Conservation (phyloP, 1,284 basidiomycete genomes). For the Phlebopus sp. region DNA sequence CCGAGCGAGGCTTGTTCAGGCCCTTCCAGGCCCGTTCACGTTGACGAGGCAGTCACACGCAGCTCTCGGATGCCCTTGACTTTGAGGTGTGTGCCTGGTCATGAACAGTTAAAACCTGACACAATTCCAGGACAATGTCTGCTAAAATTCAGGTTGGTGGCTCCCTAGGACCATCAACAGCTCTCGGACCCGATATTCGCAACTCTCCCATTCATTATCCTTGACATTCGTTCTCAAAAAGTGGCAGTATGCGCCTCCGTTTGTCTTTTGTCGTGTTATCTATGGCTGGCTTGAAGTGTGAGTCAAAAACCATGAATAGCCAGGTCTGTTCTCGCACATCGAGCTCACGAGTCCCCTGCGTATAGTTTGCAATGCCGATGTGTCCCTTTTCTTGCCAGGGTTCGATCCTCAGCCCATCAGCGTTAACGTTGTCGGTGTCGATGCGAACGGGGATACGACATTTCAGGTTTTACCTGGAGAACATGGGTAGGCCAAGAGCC, state of each 20-base stretch:
- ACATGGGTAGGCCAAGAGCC: constrained; percentile 20
- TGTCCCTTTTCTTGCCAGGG: constrained; percentile 43
- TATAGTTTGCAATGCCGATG: constrained; percentile 20
- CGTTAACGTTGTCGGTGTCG: constrained; percentile 39
- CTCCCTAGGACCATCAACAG: too few relatives aligned
- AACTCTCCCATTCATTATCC: background rate
- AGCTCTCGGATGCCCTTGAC: background rate
- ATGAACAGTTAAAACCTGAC: background rate
- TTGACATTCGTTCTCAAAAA: background rate
- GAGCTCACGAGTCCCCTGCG: constrained; percentile 1
- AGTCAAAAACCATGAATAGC: background rate
- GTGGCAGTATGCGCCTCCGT: background rate
- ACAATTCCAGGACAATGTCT: background rate
- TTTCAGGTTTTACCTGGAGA: constrained; percentile 39
- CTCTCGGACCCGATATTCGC: background rate
- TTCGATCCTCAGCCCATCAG: constrained; percentile 45
- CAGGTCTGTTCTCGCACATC: background rate
- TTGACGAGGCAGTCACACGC: background rate
- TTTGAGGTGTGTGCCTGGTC: background rate
- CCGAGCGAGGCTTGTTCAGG: too few relatives aligned
- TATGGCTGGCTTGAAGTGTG: constrained; percentile 9
- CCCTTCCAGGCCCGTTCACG: too few relatives aligned
- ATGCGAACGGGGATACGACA: constrained; percentile 40
- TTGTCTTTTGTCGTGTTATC: constrained; percentile 3
- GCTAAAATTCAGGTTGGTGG: background rate